Percentiles rank a stretch among this genome's conserved stretches.
Conservation (phyloP, 164 flowering plant species). For the Umbellularia californica region DNA sequence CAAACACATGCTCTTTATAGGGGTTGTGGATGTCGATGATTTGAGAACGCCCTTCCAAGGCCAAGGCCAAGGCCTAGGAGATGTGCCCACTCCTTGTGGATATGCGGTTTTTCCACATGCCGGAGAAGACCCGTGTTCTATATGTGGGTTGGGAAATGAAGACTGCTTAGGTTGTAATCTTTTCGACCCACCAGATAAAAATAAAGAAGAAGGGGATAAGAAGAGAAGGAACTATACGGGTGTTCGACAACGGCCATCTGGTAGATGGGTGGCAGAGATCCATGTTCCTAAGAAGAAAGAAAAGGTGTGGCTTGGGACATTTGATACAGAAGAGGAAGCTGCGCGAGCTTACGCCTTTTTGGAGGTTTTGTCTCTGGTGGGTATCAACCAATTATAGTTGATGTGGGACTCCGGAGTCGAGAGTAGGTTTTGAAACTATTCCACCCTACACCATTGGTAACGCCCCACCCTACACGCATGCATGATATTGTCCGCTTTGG, state of each 20-base stretch:
- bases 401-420: no score
- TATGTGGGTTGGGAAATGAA: not conserved
- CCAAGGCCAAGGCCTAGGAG: not conserved
- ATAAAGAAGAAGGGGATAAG: no score
- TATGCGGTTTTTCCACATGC: not conserved
- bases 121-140: not conserved
- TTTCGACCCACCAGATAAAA: not conserved
- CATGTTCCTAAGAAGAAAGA: not conserved
- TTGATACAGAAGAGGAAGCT: conserved; percentile 6
- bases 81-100: not conserved
- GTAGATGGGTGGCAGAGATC: conserved; percentile 15
- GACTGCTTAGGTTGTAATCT: conserved; percentile 2
- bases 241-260: conserved; percentile 12
- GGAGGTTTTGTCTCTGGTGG: no score
- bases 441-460: no score
- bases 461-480: no score
- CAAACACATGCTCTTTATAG: no score
- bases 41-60: no score
- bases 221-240: conserved; percentile 3
- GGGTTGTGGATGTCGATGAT: no score
- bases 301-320: conserved; percentile 12
- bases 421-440: no score
- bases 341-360: conserved; percentile 15
- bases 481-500: no score
- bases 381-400: no score